These are phyloP conservation scores for Oryza brachyantha DNA, from an alignment of 176 grass and related monocot genomes.

Conservation along the genomic window DNA sequence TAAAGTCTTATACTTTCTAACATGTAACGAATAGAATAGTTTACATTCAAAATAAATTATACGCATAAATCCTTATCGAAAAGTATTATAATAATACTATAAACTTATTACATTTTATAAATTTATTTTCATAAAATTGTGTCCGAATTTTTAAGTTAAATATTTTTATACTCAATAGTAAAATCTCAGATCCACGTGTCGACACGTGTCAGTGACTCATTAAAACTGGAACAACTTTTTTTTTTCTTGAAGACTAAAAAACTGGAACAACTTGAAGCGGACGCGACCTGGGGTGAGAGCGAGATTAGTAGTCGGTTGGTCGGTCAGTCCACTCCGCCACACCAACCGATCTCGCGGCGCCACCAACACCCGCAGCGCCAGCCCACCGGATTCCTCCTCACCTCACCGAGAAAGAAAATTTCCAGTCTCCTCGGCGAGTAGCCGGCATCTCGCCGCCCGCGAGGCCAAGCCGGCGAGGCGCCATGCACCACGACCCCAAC, in stretches of 20 bases:
- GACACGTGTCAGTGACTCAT: neutral
- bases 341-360: neutral
- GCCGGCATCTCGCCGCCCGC: neutral
- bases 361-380: neutral
- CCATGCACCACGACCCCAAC: conserved; percentile 80
- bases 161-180: too few relatives aligned
- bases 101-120: too few relatives aligned
- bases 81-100: too few relatives aligned
- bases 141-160: too few relatives aligned
- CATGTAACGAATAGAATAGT: too few relatives aligned
- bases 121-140: too few relatives aligned
- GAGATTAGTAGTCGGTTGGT: neutral
- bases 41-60: too few relatives aligned
- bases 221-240: conserved; percentile 1
- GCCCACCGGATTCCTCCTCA: conserved; percentile 8
- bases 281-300: conserved; percentile 23
- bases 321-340: conserved; percentile 4
- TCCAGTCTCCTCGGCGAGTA: neutral
- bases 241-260: too few relatives aligned
- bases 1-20: too few relatives aligned
- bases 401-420: too few relatives aligned
- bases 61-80: too few relatives aligned
- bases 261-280: conserved; percentile 12
- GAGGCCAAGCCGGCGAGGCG: conserved; percentile 5
- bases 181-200: too few relatives aligned